Conservation (phyloP, 176 grass and related monocot species). For the Guadua angustifolia region DNA sequence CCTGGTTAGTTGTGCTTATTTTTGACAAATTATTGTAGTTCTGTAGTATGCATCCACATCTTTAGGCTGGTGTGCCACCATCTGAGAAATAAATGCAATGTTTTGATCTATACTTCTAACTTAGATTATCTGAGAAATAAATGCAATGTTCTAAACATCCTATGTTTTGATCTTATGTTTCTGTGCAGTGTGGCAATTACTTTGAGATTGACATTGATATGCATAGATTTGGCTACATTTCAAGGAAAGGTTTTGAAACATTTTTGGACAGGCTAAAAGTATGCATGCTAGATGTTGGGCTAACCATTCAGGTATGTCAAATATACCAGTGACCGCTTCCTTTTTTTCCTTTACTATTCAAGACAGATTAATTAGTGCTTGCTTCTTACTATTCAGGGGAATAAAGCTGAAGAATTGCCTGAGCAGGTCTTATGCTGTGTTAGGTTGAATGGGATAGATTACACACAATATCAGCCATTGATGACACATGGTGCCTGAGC, state of each 20-base stretch:
- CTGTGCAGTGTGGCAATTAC: constrained; percentile 83
- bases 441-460: constrained; percentile 88
- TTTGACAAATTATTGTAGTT: background rate
- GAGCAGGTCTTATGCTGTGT: constrained; percentile 92
- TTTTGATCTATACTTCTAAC: constrained; percentile 7
- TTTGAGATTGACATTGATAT: constrained; percentile 97
- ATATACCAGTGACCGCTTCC: background rate
- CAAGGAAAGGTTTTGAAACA: constrained; percentile 93
- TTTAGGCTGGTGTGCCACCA: background rate
- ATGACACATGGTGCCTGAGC: constrained; percentile 54
- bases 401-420: constrained; percentile 85
- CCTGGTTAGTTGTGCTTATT: constrained; percentile 57
- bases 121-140: constrained; percentile 15
- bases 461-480: constrained; percentile 73
- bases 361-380: background rate
- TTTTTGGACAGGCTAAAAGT: constrained; percentile 93
- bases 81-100: constrained; percentile 18
- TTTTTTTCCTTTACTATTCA: constrained; percentile 8
- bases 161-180: constrained; percentile 37
- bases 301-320: constrained; percentile 87
- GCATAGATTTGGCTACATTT: constrained; percentile 99
- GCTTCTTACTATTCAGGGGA: constrained; percentile 63
- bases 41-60: constrained; percentile 15
- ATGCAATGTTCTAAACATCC: constrained; percentile 22
- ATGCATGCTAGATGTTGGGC: constrained; percentile 82